Base-by-base conservation (phyloP, 2,329 filamentous ascomycete genomes). In the Zymoseptoria pseudotritici region DNA sequence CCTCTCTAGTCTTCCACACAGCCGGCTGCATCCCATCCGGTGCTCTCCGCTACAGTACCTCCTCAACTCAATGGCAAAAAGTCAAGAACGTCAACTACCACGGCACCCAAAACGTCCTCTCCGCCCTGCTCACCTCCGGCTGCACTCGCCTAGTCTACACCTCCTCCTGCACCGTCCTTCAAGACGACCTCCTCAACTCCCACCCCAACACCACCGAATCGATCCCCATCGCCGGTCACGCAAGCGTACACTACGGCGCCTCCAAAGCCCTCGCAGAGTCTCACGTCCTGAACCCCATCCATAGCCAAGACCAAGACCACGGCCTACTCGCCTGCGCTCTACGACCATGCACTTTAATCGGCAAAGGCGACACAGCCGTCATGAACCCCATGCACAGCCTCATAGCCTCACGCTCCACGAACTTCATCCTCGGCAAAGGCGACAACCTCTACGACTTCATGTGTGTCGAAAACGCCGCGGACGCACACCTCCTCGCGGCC, bases 131-230 rank as follows among this genome's bases (percentile, higher is more conserved):
- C 70, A 79, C 83, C 66, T 82, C 75, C 46, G 86, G 83, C 63
- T 91, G 93, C 69, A 90, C 86, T 76, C 89, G 84, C 0, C 85
- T 97, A 65, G 90, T 97, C 53, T 96, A 93, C 76, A 97, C 93
- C 19, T 94, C 89, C 74, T 94, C 89, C 57, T 89, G 90, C 57
- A 95, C 91, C 62, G 88, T 96, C 63, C 80, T 96, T 65, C 88
- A 89, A 71, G 91, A 97, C 76, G 92, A 92, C 67, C 58, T 78
- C 26, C 79, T 82, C 62, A 83, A 78, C 62, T 89, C 96, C 73
- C 82, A 95, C 72, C 82, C 86, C 73, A 92, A 96, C 73, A 91
- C 90, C 65, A 88, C 92, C 74, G 93, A 97, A 80, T 62, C 52
- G 8, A 79, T 83, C 53, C 91, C 88, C 82, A 90, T 90, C 26